Evolutionary conservation across 1,139 yeast genomes (phyloP), one percentile per base, ranked within the genome.

Genomic region (Taphrina deformans): DNA sequence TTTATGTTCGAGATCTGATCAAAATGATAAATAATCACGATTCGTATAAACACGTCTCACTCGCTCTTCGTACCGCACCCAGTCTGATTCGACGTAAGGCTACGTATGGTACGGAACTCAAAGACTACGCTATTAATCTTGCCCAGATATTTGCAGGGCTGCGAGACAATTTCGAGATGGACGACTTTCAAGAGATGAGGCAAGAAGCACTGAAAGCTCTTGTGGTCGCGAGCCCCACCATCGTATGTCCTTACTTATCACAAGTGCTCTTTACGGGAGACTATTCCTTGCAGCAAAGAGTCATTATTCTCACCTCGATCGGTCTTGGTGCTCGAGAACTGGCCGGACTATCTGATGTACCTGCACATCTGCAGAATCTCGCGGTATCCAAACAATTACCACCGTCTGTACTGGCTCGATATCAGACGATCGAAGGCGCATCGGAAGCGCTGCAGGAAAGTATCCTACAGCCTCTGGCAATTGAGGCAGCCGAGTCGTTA

Each of bases 101-200:
- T n/a, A 29, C 29, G 6, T 61, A 31, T 21, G 65, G 65, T 7
- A 46, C 59, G 12, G 65, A 61, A 46, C 46, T 61, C 16, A 26
- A 29, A 33, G 51, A 52, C 18, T 52, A 61, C 26, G 59, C 59
- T 2, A 44, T 52, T 24, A 44, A 51, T 29, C 45, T 61, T 7
- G 59, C 55, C 12, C 53, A 61, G 33, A 51, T 44, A 14, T 21
- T 61, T 31, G 50, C 58, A n/a, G 65, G 65, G 6, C 27, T 51
- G 24, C 35, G 50, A 7, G 60, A 61, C 35, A 53, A 41, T 5
- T 61, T 61, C 21, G 65, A 61, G 53, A 61, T 61, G 65, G 59
- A 52, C 6, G 45, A 51, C 21, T 61, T 61, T 23, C 59, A 52
- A 18, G 53, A 41, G 38, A 33, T 61, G 26, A 26, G 52, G 7